These are phyloP conservation scores for Moricandia arvensis DNA, from an alignment of 345 rosid species.

Conservation along the genomic window DNA sequence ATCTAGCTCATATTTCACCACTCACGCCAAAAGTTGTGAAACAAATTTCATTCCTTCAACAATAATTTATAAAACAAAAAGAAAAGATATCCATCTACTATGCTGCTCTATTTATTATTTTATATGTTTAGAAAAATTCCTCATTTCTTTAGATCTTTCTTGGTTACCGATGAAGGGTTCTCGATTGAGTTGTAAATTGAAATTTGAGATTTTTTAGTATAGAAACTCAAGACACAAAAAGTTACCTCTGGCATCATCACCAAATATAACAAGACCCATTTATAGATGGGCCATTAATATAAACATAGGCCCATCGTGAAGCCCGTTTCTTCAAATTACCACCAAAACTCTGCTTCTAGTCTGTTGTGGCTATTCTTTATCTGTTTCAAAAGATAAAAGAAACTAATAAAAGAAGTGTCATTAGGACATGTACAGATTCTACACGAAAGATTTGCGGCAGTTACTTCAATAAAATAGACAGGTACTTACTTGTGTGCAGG, in stretches of 20 bases:
- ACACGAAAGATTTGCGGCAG: conserved; percentile 25
- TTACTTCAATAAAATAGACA: conserved; percentile 12
- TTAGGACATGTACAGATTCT: conserved; percentile 13
- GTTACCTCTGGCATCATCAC: background rate
- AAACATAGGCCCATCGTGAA: background rate
- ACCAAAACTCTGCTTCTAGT: background rate
- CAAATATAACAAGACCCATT: background rate
- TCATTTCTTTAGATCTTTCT: background rate
- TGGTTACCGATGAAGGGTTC: background rate
- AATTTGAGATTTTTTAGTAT: background rate
- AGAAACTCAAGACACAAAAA: background rate
- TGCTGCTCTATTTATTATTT: no score
- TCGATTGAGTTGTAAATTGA: background rate
- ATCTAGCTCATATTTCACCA: background rate
- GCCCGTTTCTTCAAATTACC: background rate
- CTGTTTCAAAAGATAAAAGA: background rate
- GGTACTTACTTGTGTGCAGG: background rate
- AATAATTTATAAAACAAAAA: no score
- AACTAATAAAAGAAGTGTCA: background rate
- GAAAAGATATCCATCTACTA: no score
- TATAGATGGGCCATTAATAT: background rate
- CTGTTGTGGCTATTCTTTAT: background rate
- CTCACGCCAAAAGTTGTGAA: background rate
- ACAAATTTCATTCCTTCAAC: background rate
- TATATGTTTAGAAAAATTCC: background rate